Conservation (phyloP, 2,329 filamentous ascomycete genomes). For the Reticulascus tulasneorum region DNA sequence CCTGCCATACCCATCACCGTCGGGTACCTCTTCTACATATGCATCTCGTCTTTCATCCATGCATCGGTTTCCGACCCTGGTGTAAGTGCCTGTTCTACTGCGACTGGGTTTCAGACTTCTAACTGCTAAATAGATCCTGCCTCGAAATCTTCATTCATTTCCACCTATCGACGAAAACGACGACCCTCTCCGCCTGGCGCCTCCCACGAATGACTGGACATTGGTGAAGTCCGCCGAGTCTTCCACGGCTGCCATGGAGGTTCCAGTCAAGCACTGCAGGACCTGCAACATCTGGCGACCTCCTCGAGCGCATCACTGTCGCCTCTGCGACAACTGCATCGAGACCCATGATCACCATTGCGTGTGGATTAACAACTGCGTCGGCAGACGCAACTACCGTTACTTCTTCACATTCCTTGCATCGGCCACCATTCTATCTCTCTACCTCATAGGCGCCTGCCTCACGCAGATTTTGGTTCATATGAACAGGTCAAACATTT, state of each 20-base stretch:
- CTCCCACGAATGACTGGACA: slow-evolving; percentile 89
- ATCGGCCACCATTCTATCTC: slow-evolving; percentile 68
- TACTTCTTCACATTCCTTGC: slow-evolving; percentile 94
- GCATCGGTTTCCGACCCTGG: slow-evolving; percentile 90
- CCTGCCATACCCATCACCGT: slow-evolving; percentile 87
- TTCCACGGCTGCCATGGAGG: slow-evolving; percentile 85
- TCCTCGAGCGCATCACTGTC: slow-evolving; percentile 91
- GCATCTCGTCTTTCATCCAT: slow-evolving; percentile 89
- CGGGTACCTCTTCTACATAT: slow-evolving; percentile 86
- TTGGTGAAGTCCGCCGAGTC: slow-evolving; percentile 77
- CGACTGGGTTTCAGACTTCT: background rate
- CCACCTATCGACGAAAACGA: slow-evolving; percentile 71
- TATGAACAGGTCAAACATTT: slow-evolving; percentile 56
- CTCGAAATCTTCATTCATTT: slow-evolving; percentile 85
- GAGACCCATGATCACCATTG: slow-evolving; percentile 98
- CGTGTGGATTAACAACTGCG: slow-evolving; percentile 98
- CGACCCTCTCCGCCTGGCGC: slow-evolving; percentile 76
- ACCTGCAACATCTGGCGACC: slow-evolving; percentile 98
- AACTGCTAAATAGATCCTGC: slow-evolving; percentile 63
- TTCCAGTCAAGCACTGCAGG: slow-evolving; percentile 96
- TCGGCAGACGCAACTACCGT: slow-evolving; percentile 94
- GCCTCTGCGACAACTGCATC: slow-evolving; percentile 93
- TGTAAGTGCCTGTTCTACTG: slow-evolving; percentile 53
- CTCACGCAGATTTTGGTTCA: slow-evolving; percentile 80
- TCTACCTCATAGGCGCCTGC: slow-evolving; percentile 73